phyloP scores from a whole-genome alignment of 768 basidiomycete genomes.

The Russula sp. region DNA sequence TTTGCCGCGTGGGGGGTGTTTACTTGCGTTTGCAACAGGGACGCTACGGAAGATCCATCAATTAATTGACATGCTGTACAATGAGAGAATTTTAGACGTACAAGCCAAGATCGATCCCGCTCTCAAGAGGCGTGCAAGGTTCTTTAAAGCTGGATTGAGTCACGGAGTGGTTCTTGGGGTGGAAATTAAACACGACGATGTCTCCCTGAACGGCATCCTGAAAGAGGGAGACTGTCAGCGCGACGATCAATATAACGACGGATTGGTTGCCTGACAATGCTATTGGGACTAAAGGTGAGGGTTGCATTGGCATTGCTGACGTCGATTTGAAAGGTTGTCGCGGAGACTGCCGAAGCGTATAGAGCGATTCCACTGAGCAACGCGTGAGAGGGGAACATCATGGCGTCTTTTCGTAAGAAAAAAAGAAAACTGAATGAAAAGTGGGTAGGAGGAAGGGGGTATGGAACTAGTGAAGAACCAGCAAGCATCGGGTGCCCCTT shows the following conservation, averaged over 20 bases:
- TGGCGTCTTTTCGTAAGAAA: background rate
- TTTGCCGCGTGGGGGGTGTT: conserved; percentile 19
- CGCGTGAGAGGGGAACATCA: conserved; percentile 5
- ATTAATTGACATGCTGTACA: background rate
- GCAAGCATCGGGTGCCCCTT: background rate
- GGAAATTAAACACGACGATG: conserved; percentile 33
- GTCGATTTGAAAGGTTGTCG: background rate
- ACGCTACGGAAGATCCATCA: conserved; percentile 24
- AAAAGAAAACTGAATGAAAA: no score
- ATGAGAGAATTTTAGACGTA: conserved; percentile 19
- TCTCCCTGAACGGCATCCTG: conserved; percentile 32
- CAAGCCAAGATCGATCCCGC: conserved; percentile 37
- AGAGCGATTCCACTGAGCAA: conserved; percentile 8
- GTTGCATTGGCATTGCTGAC: conserved; percentile 18
- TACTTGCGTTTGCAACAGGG: conserved; percentile 30
- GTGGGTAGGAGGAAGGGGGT: background rate
- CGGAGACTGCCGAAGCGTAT: conserved; percentile 9
- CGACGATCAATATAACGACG: background rate
- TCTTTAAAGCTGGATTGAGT: conserved; percentile 35
- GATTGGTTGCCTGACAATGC: conserved; percentile 10
- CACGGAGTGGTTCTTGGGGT: conserved; percentile 36
- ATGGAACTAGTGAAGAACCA: background rate
- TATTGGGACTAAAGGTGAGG: conserved; percentile 2
- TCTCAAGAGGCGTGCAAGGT: conserved; percentile 32
- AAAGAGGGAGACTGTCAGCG: background rate